Percentiles rank a stretch among this genome's conserved stretches.
phyloP scores from a whole-genome alignment of 129 eudicot genomes.

The Saposhnikovia divaricata region DNA sequence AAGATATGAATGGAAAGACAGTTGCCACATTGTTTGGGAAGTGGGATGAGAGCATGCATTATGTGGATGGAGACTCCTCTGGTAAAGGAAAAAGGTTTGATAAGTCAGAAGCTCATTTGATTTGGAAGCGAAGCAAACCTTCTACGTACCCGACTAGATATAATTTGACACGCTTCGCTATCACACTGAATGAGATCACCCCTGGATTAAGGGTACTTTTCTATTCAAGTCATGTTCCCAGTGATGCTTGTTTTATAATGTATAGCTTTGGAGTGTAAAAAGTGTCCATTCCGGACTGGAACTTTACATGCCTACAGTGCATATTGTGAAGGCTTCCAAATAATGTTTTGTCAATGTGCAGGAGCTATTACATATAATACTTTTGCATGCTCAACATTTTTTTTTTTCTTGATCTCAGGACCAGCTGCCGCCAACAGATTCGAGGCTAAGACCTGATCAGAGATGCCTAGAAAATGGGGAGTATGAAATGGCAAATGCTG shows the following conservation, averaged over 20 bases:
- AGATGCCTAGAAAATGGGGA: conserved; percentile 92
- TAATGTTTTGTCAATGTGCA: background rate
- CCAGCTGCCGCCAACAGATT: conserved; percentile 93
- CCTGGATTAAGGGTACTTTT: conserved; percentile 60
- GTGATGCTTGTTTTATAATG: background rate
- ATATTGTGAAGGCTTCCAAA: background rate
- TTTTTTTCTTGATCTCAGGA: conserved; percentile 33
- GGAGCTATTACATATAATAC: background rate
- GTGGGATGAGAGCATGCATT: conserved; percentile 99
- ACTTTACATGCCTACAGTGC: background rate
- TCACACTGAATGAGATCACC: conserved; percentile 83
- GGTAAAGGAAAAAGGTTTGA: conserved; percentile 61
- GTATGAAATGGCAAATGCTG: conserved; percentile 83
- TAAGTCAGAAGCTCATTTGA: conserved; percentile 56
- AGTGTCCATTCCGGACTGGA: background rate
- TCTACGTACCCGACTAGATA: conserved; percentile 82
- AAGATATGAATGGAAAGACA: conserved; percentile 81
- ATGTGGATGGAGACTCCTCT: conserved; percentile 56
- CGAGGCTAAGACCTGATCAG: conserved; percentile 93
- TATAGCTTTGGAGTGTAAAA: background rate
- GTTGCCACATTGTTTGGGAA: conserved; percentile 85
- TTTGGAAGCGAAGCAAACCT: conserved; percentile 92
- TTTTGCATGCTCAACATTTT: conserved; percentile 1
- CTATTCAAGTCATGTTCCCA: background rate
- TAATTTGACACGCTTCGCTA: conserved; percentile 87